Evolutionary conservation across 23 red algal species (phyloP), one percentile per base, ranked within the genome.

Genomic region (Chondrus crispus): DNA sequence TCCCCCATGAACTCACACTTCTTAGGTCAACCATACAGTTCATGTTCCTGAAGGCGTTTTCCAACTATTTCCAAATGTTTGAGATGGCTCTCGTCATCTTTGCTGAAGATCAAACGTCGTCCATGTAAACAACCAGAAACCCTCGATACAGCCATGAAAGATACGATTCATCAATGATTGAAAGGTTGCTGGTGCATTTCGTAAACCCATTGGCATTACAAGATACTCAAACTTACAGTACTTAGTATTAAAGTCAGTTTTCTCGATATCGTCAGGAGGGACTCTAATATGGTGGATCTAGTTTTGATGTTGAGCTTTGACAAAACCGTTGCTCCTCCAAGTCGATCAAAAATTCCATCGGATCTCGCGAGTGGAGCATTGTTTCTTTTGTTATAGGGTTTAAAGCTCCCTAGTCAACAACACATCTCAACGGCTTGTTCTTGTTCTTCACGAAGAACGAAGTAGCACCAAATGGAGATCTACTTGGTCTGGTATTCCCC

Each of bases 381-480:
- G 22, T 82, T 82, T 37, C 48, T 82, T 37, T 58, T 58, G 30
- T 0, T 82, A 82, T 50, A 33, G 26, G 1, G 1, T 82, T 82
- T 11, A 82, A 46, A 37, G 78, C 51, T 33, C 0, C 44, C 52
- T 82, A 82, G 39, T 82, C 55, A 1, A 82, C 53, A 36, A 82
- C 0, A 54, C 0, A 41, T 0, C 78, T 50, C 22, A 26, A 57
- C 40, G 26, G 26, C 43, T 51, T 51, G 12, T 57, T 46, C 45
- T 82, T 82, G 52, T 82, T 22, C 26, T 82, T 82, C 78, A 58
- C 47, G 26, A 82, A 82, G 48, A 82, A 82, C 43, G 57, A 82
- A 29, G 46, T 7, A 53, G 78, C 55, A 48, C 46, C 78, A 82
- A 2, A 58, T 24, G 48, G 2, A 35, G 53, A 82, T 30, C 16